phyloP scores from a whole-genome alignment of 2,329 filamentous ascomycete genomes.

The Fusarium drepaniforme region DNA sequence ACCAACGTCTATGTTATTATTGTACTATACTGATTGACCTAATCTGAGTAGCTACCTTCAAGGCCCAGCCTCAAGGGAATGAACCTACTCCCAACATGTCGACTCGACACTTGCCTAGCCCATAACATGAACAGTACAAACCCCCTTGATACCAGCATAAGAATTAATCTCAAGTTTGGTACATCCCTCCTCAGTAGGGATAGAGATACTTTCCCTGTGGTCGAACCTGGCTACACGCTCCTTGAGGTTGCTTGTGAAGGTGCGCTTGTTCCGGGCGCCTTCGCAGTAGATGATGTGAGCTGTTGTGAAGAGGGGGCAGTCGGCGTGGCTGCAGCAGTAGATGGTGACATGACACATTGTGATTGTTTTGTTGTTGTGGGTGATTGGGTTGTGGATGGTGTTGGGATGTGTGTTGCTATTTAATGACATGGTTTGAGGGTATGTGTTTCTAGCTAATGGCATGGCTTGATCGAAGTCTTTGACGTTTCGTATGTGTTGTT shows the following conservation, averaged over 20 bases:
- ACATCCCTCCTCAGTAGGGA: background rate
- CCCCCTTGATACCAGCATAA: background rate
- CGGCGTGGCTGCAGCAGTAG: background rate
- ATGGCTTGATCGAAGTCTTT: background rate
- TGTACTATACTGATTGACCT: background rate
- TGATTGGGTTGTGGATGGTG: background rate
- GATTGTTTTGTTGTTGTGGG: background rate
- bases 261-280: background rate
- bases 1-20: background rate
- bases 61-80: background rate
- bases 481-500: background rate
- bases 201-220: background rate
- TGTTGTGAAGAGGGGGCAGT: background rate
- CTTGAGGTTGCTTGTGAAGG: background rate
- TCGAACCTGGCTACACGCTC: background rate
- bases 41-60: background rate
- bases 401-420: background rate
- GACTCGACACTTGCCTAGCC: background rate
- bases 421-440: background rate
- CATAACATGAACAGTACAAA: background rate
- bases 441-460: no score
- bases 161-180: background rate
- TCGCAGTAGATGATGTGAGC: background rate
- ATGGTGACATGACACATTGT: constrained; percentile 1
- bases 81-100: background rate